Evolutionary conservation across 2,329 filamentous ascomycete species (phyloP).

Genomic region (Xylariaceae sp.): DNA sequence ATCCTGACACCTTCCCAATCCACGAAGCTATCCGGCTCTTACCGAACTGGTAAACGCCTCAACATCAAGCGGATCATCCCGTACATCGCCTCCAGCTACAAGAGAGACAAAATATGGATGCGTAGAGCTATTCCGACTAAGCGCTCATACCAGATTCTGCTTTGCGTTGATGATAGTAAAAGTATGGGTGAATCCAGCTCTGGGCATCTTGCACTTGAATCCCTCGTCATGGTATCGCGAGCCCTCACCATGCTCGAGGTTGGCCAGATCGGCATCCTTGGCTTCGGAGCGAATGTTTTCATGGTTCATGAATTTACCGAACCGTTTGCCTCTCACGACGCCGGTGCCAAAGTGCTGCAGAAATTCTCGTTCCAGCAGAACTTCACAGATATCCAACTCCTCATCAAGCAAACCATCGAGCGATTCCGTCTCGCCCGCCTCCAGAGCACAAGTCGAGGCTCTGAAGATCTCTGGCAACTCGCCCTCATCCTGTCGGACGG

Average conservation of each 20-base stretch:
- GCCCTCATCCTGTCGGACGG: slow-evolving; percentile 93
- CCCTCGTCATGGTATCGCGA: slow-evolving; percentile 86
- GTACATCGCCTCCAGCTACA: slow-evolving; percentile 97
- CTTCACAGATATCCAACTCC: slow-evolving; percentile 79
- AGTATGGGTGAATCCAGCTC: slow-evolving; percentile 85
- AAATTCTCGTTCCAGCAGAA: slow-evolving; percentile 84
- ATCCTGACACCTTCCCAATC: slow-evolving; percentile 94
- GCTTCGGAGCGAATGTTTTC: slow-evolving; percentile 83
- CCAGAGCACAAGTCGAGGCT: slow-evolving; percentile 53
- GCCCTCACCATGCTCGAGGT: slow-evolving; percentile 91
- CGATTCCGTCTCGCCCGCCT: slow-evolving; percentile 78
- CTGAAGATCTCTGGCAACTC: slow-evolving; percentile 88
- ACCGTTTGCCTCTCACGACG: slow-evolving; percentile 75
- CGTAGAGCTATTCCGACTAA: slow-evolving; percentile 88
- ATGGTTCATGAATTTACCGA: slow-evolving; percentile 84
- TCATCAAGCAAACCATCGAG: slow-evolving; percentile 77
- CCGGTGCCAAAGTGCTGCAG: slow-evolving; percentile 81
- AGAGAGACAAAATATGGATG: slow-evolving; percentile 99
- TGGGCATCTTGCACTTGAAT: slow-evolving; percentile 85
- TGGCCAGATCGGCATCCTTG: slow-evolving; percentile 87
- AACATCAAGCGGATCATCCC: slow-evolving; percentile 99
- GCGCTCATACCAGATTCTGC: slow-evolving; percentile 93
- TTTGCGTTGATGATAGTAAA: slow-evolving; percentile 94
- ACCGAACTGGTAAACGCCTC: slow-evolving; percentile 95
- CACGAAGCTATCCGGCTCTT: slow-evolving; percentile 94